phyloP scores from a whole-genome alignment of 495 filamentous ascomycete species.

The Mytilinidion resinicola region DNA sequence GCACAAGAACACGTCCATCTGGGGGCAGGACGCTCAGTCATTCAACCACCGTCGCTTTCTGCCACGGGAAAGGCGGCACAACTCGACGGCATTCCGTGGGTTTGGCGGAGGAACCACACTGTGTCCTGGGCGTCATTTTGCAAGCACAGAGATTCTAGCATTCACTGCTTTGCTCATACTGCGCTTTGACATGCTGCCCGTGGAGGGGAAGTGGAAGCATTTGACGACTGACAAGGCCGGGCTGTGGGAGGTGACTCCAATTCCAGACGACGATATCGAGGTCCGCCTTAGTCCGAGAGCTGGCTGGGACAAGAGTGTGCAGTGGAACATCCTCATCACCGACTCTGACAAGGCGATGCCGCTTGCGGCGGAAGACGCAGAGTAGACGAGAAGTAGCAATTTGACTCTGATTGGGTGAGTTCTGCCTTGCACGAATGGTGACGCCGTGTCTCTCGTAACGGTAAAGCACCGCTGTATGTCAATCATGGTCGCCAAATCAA shows the following conservation, averaged over 20 bases:
- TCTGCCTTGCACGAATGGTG: too few relatives aligned
- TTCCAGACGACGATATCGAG: slow-evolving; percentile 2
- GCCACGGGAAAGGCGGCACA: background rate
- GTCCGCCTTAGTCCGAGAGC: background rate
- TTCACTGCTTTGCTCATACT: slow-evolving; percentile 5
- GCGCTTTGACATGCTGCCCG: background rate
- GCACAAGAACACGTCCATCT: slow-evolving; percentile 1
- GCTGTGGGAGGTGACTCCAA: background rate
- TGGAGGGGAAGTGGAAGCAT: background rate
- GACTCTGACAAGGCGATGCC: slow-evolving; percentile 9
- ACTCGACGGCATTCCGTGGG: background rate
- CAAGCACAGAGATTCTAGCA: slow-evolving; percentile 3
- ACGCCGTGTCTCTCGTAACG: too few relatives aligned
- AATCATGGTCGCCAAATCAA: too few relatives aligned
- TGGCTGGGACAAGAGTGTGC: background rate
- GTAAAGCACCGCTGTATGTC: too few relatives aligned
- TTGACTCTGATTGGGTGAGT: too few relatives aligned
- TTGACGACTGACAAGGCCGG: background rate
- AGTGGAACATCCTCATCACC: slow-evolving; percentile 2
- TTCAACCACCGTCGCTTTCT: slow-evolving; percentile 11
- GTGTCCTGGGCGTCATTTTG: slow-evolving; percentile 12
- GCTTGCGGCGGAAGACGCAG: slow-evolving; percentile 2
- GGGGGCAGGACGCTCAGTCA: background rate
- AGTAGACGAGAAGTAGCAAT: background rate
- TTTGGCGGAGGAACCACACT: slow-evolving; percentile 8